These are phyloP conservation scores for Schwanniomyces polymorphus DNA, from an alignment of 805 yeast genomes.

Conservation along the genomic window DNA sequence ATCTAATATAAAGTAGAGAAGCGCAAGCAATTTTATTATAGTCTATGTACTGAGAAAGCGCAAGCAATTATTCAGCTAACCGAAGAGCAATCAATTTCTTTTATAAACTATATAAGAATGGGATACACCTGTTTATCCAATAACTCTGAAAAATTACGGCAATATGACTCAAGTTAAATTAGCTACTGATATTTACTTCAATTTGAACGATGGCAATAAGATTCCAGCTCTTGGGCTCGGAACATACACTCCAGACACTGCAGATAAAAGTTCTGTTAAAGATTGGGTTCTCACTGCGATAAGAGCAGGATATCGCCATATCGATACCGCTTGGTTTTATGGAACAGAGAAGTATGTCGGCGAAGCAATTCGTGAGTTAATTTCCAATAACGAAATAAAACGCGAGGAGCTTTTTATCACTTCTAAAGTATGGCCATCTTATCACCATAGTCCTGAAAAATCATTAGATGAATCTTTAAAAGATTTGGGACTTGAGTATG, in stretches of 20 bases:
- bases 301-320: conserved; percentile 48
- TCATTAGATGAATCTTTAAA: conserved; percentile 42
- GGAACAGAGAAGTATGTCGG: conserved; percentile 46
- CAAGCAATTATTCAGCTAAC: too few relatives aligned
- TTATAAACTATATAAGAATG: not conserved
- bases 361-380: conserved; percentile 45
- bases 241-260: conserved; percentile 32
- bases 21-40: too few relatives aligned
- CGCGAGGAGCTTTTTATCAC: conserved; percentile 46
- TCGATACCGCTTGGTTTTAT: conserved; percentile 55
- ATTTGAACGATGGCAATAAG: conserved; percentile 54
- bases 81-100: too few relatives aligned
- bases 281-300: conserved; percentile 36
- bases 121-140: too few relatives aligned
- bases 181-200: conserved; percentile 41
- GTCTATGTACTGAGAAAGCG: too few relatives aligned
- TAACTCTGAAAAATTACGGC: not conserved
- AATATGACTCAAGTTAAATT: conserved; percentile 2
- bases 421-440: conserved; percentile 45
- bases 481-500: conserved; percentile 44
- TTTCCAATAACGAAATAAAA: conserved; percentile 47
- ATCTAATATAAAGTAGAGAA: conserved; percentile 6
- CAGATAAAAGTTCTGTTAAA: conserved; percentile 17
- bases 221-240: conserved; percentile 76
- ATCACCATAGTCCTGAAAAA: conserved; percentile 38